Evolutionary conservation across 139 green algal genomes (phyloP).

Genomic region (Chlorella vulgaris): DNA sequence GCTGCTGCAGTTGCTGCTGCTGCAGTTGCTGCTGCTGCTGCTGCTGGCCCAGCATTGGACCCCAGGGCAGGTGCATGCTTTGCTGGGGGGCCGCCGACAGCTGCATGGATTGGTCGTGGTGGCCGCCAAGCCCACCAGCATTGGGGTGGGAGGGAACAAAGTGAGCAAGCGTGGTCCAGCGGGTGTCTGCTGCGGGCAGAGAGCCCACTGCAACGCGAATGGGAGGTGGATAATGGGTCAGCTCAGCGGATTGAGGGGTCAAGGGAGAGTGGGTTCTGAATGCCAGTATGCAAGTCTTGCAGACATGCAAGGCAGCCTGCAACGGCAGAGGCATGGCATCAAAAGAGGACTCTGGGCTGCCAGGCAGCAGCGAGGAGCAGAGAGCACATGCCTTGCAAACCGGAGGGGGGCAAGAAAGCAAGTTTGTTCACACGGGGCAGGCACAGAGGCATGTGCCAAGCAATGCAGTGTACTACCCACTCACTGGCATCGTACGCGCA

Average conservation of each 20-base stretch:
- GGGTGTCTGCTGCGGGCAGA: conserved; percentile 3
- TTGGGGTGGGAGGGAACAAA: conserved; percentile 22
- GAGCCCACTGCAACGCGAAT: neutral
- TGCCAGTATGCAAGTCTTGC: no score
- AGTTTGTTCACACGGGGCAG: no score
- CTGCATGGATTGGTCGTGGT: neutral
- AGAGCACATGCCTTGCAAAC: no score
- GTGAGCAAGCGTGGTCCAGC: conserved; percentile 29
- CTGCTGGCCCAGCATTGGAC: neutral
- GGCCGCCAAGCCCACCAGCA: no score
- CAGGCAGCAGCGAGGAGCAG: no score
- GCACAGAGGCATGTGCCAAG: neutral
- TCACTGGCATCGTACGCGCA: neutral
- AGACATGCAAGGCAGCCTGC: no score
- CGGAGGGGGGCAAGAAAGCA: no score
- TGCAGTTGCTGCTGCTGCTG: conserved; percentile 4
- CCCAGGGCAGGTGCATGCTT: neutral
- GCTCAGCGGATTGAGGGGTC: neutral
- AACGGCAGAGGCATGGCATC: no score
- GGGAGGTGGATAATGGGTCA: neutral
- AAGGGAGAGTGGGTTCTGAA: no score
- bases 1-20: neutral
- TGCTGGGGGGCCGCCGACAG: neutral
- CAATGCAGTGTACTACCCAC: no score
- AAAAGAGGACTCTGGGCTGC: no score